phyloP scores from a whole-genome alignment of 495 filamentous ascomycete genomes.

The Geoglossum glabrum region DNA sequence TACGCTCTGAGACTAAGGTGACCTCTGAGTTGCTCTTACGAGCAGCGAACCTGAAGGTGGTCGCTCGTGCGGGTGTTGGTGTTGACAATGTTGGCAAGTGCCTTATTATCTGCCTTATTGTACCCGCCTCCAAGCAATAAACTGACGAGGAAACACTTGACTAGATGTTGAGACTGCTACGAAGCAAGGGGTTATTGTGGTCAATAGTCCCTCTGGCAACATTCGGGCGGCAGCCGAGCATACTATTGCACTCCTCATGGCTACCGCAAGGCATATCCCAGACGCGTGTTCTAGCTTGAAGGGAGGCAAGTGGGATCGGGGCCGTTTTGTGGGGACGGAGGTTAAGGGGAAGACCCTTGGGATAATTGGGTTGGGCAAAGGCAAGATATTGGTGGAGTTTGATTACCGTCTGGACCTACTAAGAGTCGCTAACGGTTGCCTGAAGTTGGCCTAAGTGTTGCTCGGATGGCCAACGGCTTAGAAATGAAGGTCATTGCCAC shows the following conservation, averaged over 20 bases:
- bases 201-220: slow-evolving; percentile 50
- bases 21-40: slow-evolving; percentile 36
- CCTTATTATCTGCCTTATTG: too few species aligned
- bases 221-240: slow-evolving; percentile 52
- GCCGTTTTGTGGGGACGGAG: slow-evolving; percentile 45
- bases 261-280: slow-evolving; percentile 42
- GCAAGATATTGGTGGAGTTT: slow-evolving; percentile 10
- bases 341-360: slow-evolving; percentile 48
- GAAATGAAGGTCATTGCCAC: slow-evolving; percentile 46
- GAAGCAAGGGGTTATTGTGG: slow-evolving; percentile 43
- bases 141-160: not conserved
- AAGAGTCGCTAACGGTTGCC: not conserved
- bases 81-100: slow-evolving; percentile 45
- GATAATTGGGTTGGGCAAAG: slow-evolving; percentile 50
- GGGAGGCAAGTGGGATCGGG: slow-evolving; percentile 45
- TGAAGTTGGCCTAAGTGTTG: slow-evolving; percentile 47
- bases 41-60: slow-evolving; percentile 40
- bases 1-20: slow-evolving; percentile 54
- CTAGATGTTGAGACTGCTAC: slow-evolving; percentile 43
- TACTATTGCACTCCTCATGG: slow-evolving; percentile 44
- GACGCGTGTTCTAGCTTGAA: slow-evolving; percentile 37
- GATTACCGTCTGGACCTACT: not conserved
- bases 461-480: slow-evolving; percentile 43
- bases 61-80: slow-evolving; percentile 55
- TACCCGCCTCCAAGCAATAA: not conserved